A percentile compares a stretch with the other conserved stretches of the same genome.
Conservation (phyloP, 2,329 filamentous ascomycete species). For the Domatiomyces catenatus region DNA sequence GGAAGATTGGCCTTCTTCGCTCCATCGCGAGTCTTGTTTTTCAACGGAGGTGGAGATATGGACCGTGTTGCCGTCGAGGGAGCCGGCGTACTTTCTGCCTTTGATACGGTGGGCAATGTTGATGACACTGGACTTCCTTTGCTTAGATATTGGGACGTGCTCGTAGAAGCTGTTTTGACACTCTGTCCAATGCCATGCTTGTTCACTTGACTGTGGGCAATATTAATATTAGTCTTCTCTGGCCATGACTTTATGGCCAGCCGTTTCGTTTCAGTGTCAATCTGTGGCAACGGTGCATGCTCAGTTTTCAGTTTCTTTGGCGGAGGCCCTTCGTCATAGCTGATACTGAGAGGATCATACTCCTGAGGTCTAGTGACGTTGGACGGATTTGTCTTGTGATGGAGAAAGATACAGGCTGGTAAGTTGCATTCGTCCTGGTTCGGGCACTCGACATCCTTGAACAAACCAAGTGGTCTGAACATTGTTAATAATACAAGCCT, state of each 20-base stretch:
- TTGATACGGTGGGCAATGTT: background rate
- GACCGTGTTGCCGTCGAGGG: conserved; percentile 8
- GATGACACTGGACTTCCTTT: background rate
- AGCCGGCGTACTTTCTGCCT: background rate
- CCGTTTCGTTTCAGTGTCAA: background rate
- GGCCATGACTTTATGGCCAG: background rate
- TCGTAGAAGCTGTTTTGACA: background rate
- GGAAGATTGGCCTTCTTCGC: conserved; percentile 17
- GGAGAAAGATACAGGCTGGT: conserved; percentile 44
- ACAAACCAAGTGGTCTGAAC: conserved; percentile 42
- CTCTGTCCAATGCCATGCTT: background rate
- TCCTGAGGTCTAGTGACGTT: conserved; percentile 8
- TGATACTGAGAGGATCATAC: conserved; percentile 12
- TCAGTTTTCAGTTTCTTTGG: conserved; percentile 17
- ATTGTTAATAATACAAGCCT: conserved; percentile 22
- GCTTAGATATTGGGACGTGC: background rate
- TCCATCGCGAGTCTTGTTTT: conserved; percentile 1
- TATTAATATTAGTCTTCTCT: background rate
- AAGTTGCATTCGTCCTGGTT: conserved; percentile 35
- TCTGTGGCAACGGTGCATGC: conserved; percentile 5
- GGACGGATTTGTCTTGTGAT: conserved; percentile 22
- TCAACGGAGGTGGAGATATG: conserved; percentile 9
- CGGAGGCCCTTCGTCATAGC: conserved; percentile 13
- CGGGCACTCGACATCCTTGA: conserved; percentile 39
- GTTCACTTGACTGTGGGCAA: background rate